Percentiles rank a stretch among this genome's conserved stretches.
Conservation (phyloP, 108 stramenopile species). For the Epipyxis sp. region DNA sequence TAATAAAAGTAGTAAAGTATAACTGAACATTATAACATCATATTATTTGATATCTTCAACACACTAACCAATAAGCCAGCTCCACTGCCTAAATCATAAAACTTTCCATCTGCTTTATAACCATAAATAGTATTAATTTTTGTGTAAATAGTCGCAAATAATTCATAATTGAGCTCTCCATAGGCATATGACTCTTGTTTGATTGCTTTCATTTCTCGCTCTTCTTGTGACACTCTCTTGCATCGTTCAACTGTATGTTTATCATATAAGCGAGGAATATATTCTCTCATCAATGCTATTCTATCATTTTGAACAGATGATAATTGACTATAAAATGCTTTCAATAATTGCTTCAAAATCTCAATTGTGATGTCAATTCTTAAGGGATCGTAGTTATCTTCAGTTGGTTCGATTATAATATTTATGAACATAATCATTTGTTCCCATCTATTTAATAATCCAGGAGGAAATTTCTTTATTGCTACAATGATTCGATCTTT, state of each 20-base stretch:
- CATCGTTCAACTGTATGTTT: slow-evolving; percentile 1
- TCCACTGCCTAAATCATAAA: slow-evolving; percentile 26
- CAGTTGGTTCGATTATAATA: not conserved
- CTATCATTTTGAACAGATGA: not conserved
- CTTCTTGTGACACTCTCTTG: not conserved
- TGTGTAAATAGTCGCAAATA: slow-evolving; percentile 15
- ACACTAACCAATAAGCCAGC: not conserved
- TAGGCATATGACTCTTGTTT: not conserved
- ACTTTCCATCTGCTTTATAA: not conserved
- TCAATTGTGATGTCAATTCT: not conserved
- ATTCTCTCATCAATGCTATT: not conserved
- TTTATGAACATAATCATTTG: not conserved
- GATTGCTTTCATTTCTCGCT: not conserved
- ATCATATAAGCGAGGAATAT: slow-evolving; percentile 3
- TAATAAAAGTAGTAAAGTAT: not conserved
- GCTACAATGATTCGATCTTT: not conserved
- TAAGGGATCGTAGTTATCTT: not conserved
- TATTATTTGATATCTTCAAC: not conserved
- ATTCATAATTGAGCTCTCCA: slow-evolving; percentile 12
- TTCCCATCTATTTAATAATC: not conserved
- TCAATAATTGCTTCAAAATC: not conserved
- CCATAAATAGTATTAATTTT: slow-evolving; percentile 15
- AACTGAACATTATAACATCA: not conserved
- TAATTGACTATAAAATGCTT: not conserved
- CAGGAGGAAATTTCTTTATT: not conserved